Evolutionary conservation across 768 basidiomycete species (phyloP), one percentile per base, ranked within the genome.

Genomic region (Podaxis carcinomalis): DNA sequence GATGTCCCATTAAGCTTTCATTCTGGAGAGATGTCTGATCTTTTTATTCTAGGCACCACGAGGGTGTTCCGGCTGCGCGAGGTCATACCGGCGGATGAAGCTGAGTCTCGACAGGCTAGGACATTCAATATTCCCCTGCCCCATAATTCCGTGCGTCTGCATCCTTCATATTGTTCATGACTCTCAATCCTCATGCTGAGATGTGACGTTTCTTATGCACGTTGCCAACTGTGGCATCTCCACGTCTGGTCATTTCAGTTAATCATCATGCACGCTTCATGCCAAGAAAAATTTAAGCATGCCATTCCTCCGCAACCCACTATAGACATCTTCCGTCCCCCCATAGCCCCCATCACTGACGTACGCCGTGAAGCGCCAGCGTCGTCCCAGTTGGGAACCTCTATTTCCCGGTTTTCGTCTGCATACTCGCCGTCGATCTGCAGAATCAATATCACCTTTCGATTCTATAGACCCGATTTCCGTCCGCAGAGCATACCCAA

Each of bases 381-480:
- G 25, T 2, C 39, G 40, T 28, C 35, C 13, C 40, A 52, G 9
- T 23, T 23, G 13, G 50, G 5, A 21, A 11, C 59, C 27, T 25
- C 23, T 49, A 39, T 27, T 47, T 23, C 52, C 7, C 14, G 4
- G 4, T 25, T 14, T 2, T 5, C 57, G n/a, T 16, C 39, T 37
- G 32, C 59, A 25, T 37, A 47, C 14, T 5, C 59, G 51, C 75
- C 83, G 1, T 86, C 82, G 6, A 91, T 84, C 63, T 85, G 80
- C 64, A 83, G 90, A 25, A 92, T 93, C 67, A 93, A 93, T 66
- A 87, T 93, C 59, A 93, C 92, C 0, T 93, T 93, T 69, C 81
- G 92, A 14, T 93, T 93, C 68, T 93, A 88, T 65, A 82, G 92
- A 57, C 92, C 92, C 5, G 92, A 93, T 72, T 93, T 89, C 69